Evolutionary conservation across 768 basidiomycete species (phyloP).

Genomic region (Brasilioporus rufonigricans): DNA sequence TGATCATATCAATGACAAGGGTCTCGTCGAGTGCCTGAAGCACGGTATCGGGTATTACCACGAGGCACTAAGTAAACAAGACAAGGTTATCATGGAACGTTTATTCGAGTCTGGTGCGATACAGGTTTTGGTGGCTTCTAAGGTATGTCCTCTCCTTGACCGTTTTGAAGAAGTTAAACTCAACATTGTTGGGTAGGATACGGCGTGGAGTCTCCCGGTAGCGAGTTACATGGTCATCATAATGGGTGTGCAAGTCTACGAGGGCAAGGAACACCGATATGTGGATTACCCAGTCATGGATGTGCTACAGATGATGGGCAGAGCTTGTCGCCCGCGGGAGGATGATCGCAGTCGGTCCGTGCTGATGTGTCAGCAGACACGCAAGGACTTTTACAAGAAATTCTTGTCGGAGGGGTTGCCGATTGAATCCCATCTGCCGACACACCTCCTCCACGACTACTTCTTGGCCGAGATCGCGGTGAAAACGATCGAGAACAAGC

Average conservation of each 20-base stretch:
- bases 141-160: conserved; percentile 47
- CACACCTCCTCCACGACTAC: conserved; percentile 90
- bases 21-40: conserved; percentile 32
- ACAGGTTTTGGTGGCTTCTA: conserved; percentile 91
- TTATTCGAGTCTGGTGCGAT: conserved; percentile 94
- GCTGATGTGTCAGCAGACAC: conserved; percentile 94
- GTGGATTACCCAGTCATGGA: conserved; percentile 98
- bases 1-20: conserved; percentile 36
- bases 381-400: conserved; percentile 99
- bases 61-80: conserved; percentile 87
- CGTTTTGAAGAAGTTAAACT: background rate
- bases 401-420: conserved; percentile 97
- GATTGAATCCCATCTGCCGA: conserved; percentile 92
- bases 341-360: conserved; percentile 93
- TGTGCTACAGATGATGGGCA: conserved; percentile 98
- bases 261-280: conserved; percentile 97
- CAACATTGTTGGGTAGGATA: conserved; percentile 55
- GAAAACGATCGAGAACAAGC: conserved; percentile 99
- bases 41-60: conserved; percentile 96
- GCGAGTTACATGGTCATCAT: conserved; percentile 97
- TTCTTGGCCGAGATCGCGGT: conserved; percentile 98
- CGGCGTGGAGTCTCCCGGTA: conserved; percentile 93
- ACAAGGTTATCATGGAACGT: conserved; percentile 90
- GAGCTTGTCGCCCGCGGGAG: conserved; percentile 87
- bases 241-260: conserved; percentile 98